phyloP scores from a whole-genome alignment of 345 rosid species.

The thale cress (Arabidopsis thaliana) region TAIR10.1 NC_003076.8:26326501-26327000 shows the following conservation, averaged over 20 bases:
- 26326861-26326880: conserved; percentile 57
- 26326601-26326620: background rate
- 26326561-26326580: conserved; percentile 8
- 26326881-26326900: conserved; percentile 54
- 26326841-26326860: conserved; percentile 42
- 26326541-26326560: no score
- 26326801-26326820: conserved; percentile 32
- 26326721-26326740: background rate
- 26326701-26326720: conserved; percentile 3
- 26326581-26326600: conserved; percentile 27
- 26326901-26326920: conserved; percentile 37
- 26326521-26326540: no score
- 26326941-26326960: conserved; percentile 6
- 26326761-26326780: conserved; percentile 42
- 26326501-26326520: no score
- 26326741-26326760: conserved; percentile 14
- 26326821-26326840: conserved; percentile 31
- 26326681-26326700: conserved; percentile 24
- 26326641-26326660: conserved; percentile 25
- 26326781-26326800: conserved; percentile 17
- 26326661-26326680: background rate
- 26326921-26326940: conserved; percentile 27
- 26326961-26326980: conserved; percentile 17
- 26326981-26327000: conserved; percentile 37
- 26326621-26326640: background rate